A percentile compares a stretch with the other conserved stretches of the same genome.
These are phyloP conservation scores for Aspergillus tubingensis DNA, from an alignment of 2,329 filamentous ascomycete species.

Conservation along the genomic window DNA sequence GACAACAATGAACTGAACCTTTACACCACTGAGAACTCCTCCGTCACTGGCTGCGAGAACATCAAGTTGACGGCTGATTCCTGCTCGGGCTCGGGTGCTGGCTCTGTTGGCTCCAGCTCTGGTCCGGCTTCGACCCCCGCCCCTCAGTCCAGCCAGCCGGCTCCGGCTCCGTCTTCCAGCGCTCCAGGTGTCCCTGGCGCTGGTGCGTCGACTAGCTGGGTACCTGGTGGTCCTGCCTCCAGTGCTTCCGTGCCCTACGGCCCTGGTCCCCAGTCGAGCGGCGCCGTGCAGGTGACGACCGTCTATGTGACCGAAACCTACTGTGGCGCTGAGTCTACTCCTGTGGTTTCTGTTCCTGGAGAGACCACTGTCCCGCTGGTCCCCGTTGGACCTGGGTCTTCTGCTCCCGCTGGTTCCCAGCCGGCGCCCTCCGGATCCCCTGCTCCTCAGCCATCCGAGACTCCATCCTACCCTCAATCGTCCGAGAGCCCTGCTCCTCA, in stretches of 20 bases:
- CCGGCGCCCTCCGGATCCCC: conserved; percentile 2
- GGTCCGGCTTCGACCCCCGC: conserved; percentile 12
- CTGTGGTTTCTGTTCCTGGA: conserved; percentile 4
- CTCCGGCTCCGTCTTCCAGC: conserved; percentile 3
- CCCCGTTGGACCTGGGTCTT: conserved; percentile 8
- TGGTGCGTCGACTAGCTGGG: conserved; percentile 11
- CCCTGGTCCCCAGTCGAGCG: conserved; percentile 1
- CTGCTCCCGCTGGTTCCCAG: conserved; percentile 10
- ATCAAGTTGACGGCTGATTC: conserved; percentile 39
- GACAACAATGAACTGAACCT: conserved; percentile 44
- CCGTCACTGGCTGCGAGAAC: conserved; percentile 37
- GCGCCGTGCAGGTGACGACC: conserved; percentile 2
- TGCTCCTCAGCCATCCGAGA: background rate
- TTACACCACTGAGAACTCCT: conserved; percentile 39
- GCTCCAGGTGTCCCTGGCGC: conserved; percentile 8
- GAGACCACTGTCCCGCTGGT: conserved; percentile 11
- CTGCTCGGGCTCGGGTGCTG: conserved; percentile 33
- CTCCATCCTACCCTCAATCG: background rate
- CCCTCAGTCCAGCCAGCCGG: background rate
- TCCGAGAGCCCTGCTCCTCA: background rate
- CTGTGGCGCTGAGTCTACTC: conserved; percentile 12
- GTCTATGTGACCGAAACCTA: conserved; percentile 2
- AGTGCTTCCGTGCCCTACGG: conserved; percentile 2
- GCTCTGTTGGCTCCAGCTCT: conserved; percentile 21
- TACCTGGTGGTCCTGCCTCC: conserved; percentile 11